phyloP scores from a whole-genome alignment of 371 early-diverging fungal genomes.

The Mucor indicus region DNA sequence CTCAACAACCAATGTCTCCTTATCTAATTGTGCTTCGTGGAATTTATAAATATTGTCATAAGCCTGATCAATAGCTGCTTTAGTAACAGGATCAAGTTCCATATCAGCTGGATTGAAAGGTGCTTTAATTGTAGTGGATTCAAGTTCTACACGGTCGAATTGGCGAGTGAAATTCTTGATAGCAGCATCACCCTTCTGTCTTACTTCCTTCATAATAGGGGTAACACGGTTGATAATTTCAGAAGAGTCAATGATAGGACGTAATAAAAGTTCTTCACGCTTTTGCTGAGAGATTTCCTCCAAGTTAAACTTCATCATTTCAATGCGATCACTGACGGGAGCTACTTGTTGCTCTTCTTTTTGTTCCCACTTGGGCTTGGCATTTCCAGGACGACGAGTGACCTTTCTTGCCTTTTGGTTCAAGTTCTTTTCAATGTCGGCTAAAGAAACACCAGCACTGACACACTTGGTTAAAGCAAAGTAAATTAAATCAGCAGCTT shows the following conservation, averaged over 20 bases:
- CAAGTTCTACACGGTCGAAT: conserved; percentile 85
- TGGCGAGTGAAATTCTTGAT: conserved; percentile 80
- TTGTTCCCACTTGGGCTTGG: conserved; percentile 75
- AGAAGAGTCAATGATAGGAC: conserved; percentile 89
- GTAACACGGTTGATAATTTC: conserved; percentile 84
- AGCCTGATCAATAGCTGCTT: conserved; percentile 90
- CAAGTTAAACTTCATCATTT: conserved; percentile 62
- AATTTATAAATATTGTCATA: conserved; percentile 90
- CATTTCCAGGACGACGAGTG: conserved; percentile 89
- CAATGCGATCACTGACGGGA: conserved; percentile 37
- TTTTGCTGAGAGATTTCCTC: conserved; percentile 43
- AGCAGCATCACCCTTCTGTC: conserved; percentile 83
- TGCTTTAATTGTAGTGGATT: conserved; percentile 69
- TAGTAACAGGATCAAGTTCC: conserved; percentile 66
- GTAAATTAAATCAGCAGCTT: conserved; percentile 95
- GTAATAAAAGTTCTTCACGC: conserved; percentile 66
- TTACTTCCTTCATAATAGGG: conserved; percentile 89
- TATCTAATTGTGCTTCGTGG: conserved; percentile 90
- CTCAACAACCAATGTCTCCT: conserved; percentile 75
- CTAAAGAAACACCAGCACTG: conserved; percentile 73
- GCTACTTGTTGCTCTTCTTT: conserved; percentile 10
- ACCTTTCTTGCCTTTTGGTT: conserved; percentile 83
- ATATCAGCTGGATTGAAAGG: conserved; percentile 79
- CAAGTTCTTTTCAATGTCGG: conserved; percentile 86
- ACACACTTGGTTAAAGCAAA: conserved; percentile 91